phyloP scores from a whole-genome alignment of 176 grass and related monocot genomes.

The sorghum (Sorghum bicolor) region DNA sequence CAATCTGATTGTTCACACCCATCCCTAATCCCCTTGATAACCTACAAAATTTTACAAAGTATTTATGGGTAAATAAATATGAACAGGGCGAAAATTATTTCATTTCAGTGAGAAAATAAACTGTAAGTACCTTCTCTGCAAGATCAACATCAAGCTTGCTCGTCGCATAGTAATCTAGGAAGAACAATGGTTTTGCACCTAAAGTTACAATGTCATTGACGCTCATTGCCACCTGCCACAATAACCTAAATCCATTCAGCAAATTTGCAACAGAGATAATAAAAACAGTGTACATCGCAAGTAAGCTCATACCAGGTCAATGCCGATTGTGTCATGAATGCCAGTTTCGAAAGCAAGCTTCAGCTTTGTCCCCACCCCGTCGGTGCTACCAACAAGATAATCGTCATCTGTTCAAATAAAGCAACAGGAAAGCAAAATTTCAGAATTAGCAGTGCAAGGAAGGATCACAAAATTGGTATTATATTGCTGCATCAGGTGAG shows the following conservation, averaged over 20 bases:
- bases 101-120: neutral
- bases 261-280: neutral
- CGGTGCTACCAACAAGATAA: constrained; percentile 80
- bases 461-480: neutral
- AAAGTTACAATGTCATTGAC: constrained; percentile 97
- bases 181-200: constrained; percentile 89
- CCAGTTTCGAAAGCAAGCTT: constrained; percentile 98
- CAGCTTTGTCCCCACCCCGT: constrained; percentile 92
- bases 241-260: neutral
- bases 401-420: constrained; percentile 52
- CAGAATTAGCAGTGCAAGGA: neutral
- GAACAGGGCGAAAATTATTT: neutral
- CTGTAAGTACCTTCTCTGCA: constrained; percentile 69
- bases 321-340: constrained; percentile 93
- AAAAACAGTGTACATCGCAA: neutral
- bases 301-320: constrained; percentile 65
- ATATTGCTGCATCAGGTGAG: neutral
- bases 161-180: constrained; percentile 90
- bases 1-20: constrained; percentile 89
- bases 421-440: neutral
- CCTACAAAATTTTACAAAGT: neutral
- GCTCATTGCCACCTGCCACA: constrained; percentile 86
- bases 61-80: neutral
- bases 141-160: constrained; percentile 94
- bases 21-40: constrained; percentile 46